Evolutionary conservation across 2,329 filamentous ascomycete genomes (phyloP).

Genomic region (Tolypocladium sp.): DNA sequence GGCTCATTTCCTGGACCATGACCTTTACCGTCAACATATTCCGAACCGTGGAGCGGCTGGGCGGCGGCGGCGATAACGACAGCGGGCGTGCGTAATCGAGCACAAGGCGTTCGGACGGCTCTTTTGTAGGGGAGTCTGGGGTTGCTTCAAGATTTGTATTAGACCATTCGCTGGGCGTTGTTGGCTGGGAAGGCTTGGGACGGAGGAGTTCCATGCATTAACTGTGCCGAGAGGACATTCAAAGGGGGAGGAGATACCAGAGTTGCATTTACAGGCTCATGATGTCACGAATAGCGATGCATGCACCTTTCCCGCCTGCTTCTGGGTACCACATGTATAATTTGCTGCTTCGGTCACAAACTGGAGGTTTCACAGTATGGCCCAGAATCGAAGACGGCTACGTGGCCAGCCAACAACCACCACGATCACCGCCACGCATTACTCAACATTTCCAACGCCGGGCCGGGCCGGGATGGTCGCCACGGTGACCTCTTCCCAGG

Average conservation of each 20-base stretch:
- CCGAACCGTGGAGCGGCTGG: constrained; percentile 54
- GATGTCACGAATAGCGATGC: not conserved
- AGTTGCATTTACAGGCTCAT: not conserved
- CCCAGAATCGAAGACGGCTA: not conserved
- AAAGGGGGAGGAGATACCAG: not conserved
- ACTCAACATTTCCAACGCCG: constrained; percentile 11
- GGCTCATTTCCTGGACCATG: constrained; percentile 79
- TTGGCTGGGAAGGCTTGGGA: not conserved
- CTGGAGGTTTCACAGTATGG: not conserved
- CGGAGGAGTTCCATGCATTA: not conserved
- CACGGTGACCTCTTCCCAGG: constrained; percentile 22
- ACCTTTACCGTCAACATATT: constrained; percentile 85
- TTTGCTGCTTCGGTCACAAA: not conserved
- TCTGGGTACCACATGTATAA: not conserved
- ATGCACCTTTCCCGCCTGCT: not conserved
- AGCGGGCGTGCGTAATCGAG: constrained; percentile 8
- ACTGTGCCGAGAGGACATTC: not conserved
- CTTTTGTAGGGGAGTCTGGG: not conserved
- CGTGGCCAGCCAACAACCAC: not conserved
- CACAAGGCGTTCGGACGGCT: not conserved
- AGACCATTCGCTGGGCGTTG: not conserved
- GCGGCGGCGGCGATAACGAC: constrained; percentile 43
- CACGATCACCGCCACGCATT: constrained; percentile 11
- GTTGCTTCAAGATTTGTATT: not conserved
- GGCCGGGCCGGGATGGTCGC: constrained; percentile 6